Evolutionary conservation across 2,329 filamentous ascomycete species (phyloP), one percentile per base, ranked within the genome.

Genomic region (Diaporthe sp.): DNA sequence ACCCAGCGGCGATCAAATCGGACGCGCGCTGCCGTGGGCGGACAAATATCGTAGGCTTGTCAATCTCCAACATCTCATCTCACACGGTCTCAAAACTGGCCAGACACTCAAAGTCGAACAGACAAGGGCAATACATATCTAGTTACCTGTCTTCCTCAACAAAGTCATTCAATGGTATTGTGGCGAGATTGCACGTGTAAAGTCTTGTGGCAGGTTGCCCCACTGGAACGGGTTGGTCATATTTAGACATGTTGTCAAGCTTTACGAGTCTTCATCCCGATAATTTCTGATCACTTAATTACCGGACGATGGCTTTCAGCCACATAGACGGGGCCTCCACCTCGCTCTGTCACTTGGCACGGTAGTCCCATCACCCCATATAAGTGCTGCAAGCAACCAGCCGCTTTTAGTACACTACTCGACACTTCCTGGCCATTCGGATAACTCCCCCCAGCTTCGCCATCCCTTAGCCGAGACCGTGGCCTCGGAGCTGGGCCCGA

Each of bases 1-100:
- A 42, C 65, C 65, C 34, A 17, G 65, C 65, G 49, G 47, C 65
- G 65, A 70, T 70, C 65, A 70, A 55, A 55, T 70, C 65, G 65
- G n/a, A 28, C 47, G 34, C 65, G 63, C 47, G 63, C 44, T 20
- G 17, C 44, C 44, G 44, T 17, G 17, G 17, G 17, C 42, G 42
- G 28, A 67, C 61, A 49, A 49, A 65, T n/a, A 49, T 22, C 42
- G 34, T 13, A 34, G 10, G 34, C 9, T 49, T 44, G 34, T 47
- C 34, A 44, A 63, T 34, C 42, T 47, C 61, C 42, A 65, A 49
- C 42, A 65, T n/a, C 12, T 4, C 37, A 28, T 44, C 34, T 44
- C 58, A 44, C 58, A 63, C 34, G 10, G 34, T 39, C 57, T 12
- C 6, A 2, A 39, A 25, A 8, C 22, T 15, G 13, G 34, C 57